phyloP scores from a whole-genome alignment of 176 grass and related monocot species.

The Hordeum marinum region DNA sequence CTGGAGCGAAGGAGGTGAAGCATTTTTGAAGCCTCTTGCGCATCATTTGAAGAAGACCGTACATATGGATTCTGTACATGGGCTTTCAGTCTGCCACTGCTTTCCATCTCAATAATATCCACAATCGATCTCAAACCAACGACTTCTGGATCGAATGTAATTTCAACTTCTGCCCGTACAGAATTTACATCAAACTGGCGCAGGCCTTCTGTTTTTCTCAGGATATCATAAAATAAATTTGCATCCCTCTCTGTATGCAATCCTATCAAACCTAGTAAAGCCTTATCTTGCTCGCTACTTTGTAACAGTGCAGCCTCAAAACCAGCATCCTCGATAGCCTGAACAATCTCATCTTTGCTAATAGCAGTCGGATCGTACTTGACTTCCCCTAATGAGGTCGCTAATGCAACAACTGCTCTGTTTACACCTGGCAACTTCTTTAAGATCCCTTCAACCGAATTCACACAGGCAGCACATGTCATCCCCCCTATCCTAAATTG shows the following conservation, averaged over 20 bases:
- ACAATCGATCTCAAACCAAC: constrained; percentile 80
- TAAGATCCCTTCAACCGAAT: constrained; percentile 86
- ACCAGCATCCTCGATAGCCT: constrained; percentile 87
- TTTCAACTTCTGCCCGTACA: constrained; percentile 59
- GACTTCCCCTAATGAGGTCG: constrained; percentile 78
- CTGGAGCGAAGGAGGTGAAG: constrained; percentile 72
- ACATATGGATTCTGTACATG: constrained; percentile 70
- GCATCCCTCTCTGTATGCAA: constrained; percentile 52
- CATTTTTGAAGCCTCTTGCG: constrained; percentile 69
- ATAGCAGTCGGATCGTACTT: constrained; percentile 63
- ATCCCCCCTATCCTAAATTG: constrained; percentile 95
- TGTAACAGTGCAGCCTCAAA: constrained; percentile 76
- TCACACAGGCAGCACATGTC: constrained; percentile 94
- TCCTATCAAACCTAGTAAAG: constrained; percentile 52
- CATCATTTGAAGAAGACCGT: constrained; percentile 64
- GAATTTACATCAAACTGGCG: constrained; percentile 58
- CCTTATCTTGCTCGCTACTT: constrained; percentile 78
- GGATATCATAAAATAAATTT: constrained; percentile 46
- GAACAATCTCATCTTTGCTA: constrained; percentile 81
- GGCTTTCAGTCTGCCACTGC: constrained; percentile 54
- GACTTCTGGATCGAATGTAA: constrained; percentile 79
- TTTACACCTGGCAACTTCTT: constrained; percentile 76
- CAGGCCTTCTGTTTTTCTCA: constrained; percentile 59
- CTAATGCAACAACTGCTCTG: constrained; percentile 75
- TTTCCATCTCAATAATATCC: constrained; percentile 62